Base-by-base conservation (phyloP, 352 stramenopile species). In the Thalassiosira livingstoniorum region DNA sequence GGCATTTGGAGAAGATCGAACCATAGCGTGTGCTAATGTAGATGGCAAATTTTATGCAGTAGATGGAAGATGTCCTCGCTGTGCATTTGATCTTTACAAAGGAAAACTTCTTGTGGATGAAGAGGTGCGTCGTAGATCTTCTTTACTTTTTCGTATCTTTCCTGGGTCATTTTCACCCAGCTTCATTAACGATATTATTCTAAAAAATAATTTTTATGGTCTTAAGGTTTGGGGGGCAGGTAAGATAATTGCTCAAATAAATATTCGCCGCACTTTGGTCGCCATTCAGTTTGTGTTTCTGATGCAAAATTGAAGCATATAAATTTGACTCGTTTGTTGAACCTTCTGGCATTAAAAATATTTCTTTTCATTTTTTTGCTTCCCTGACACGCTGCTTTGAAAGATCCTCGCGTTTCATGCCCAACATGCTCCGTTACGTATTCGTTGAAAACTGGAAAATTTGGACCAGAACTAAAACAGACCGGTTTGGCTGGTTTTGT, bases 51-150 rank as follows among this genome's bases (percentile, higher is more conserved):
- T 85, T 57, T 90, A 87, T 58, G 89, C 85, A 21, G 62, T 94
- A 0, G 85, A 92, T 75, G 89, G 89, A 42, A 73, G 80, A 62
- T 94, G 89, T 80, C 89, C 89, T 27, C 77, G 89, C 31, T 94
- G 89, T 75, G 83, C 42, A 32, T 94, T 94, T 80, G 89, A 94
- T 75, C 74, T 94, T 37, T 94, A 78, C 75, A 92, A 84, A 58
- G 89, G 89, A 42, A 88, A 87, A 60, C 35, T 94, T 4, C 88
- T 94, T 60, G 63, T 57, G 0, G 79, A 92, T 74, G 80, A 86
- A 70, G 83, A 82, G n/a, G 65, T 74, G 31, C 18, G 42, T 51
- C 18, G 42, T 18, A 51, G 18, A 18, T 51, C 18, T 51, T 51
- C 42, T 18, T 51, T 18, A 51, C 18, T 51, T 18, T 18, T 51